A percentile compares a stretch with the other conserved stretches of the same genome.
These are phyloP conservation scores for Tolypocladium album DNA, from an alignment of 2,329 filamentous ascomycete genomes.

Conservation along the genomic window DNA sequence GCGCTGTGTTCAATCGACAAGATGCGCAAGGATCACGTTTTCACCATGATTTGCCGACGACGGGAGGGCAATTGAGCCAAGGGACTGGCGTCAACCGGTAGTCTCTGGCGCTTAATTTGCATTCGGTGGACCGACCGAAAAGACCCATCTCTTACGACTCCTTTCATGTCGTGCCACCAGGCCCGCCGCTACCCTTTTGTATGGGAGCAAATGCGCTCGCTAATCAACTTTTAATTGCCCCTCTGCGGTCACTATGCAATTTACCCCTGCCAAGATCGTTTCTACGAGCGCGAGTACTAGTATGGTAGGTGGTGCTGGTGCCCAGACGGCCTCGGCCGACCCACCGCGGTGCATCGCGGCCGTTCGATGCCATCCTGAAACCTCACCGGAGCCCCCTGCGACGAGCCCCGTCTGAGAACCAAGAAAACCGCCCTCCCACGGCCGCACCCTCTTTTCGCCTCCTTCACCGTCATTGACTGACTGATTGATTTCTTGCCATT, in stretches of 20 bases:
- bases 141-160: not conserved
- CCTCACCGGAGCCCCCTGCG: constrained; percentile 8
- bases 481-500: not conserved
- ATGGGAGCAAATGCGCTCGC: not conserved
- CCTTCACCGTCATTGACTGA: not conserved
- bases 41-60: not conserved
- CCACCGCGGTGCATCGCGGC: not conserved
- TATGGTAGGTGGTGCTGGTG: not conserved
- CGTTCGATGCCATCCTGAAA: constrained; percentile 12
- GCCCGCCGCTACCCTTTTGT: not conserved
- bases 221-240: not conserved
- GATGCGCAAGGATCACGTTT: not conserved
- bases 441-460: not conserved
- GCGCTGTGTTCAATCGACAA: not conserved
- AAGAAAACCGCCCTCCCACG: not conserved
- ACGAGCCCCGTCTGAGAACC: constrained; percentile 4
- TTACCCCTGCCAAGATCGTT: not conserved
- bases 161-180: not conserved
- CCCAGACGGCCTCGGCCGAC: not conserved
- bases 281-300: not conserved
- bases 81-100: not conserved
- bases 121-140: not conserved
- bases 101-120: not conserved
- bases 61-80: not conserved
- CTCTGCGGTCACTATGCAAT: not conserved